phyloP scores from a whole-genome alignment of 2,329 filamentous ascomycete genomes.

The Claviceps purpurea region DNA sequence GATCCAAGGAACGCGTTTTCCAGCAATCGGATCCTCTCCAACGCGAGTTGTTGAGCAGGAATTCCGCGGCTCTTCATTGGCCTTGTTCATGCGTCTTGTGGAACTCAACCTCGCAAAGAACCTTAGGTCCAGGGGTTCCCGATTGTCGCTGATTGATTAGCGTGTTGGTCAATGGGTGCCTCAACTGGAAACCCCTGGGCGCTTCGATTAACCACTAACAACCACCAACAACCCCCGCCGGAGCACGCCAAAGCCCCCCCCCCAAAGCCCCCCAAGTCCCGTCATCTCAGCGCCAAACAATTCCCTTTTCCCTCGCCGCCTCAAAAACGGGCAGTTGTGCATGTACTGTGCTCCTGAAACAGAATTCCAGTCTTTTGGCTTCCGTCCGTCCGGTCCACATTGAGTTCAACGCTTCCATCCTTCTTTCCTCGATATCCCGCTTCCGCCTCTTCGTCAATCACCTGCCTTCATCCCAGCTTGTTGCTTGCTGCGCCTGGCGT shows the following conservation, averaged over 20 bases:
- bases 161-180: neutral
- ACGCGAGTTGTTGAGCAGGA: constrained; percentile 10
- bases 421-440: constrained; percentile 1
- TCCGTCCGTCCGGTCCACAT: neutral
- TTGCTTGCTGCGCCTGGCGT: neutral
- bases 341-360: too few species aligned
- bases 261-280: neutral
- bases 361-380: neutral
- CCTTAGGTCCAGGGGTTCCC: too few species aligned
- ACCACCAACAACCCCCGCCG: neutral
- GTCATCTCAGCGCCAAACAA: neutral
- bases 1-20: neutral
- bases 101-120: neutral
- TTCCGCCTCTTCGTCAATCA: neutral
- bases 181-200: too few species aligned
- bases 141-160: too few species aligned
- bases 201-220: too few species aligned
- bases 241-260: neutral
- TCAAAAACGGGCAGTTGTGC: neutral
- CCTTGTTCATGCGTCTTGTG: neutral
- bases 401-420: neutral
- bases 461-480: neutral
- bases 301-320: neutral
- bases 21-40: neutral
- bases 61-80: constrained; percentile 18